Percentiles rank a stretch among this genome's conserved stretches.
phyloP scores from a whole-genome alignment of 192 early-diverging fungal species.

The Allomyces javanicus region DNA sequence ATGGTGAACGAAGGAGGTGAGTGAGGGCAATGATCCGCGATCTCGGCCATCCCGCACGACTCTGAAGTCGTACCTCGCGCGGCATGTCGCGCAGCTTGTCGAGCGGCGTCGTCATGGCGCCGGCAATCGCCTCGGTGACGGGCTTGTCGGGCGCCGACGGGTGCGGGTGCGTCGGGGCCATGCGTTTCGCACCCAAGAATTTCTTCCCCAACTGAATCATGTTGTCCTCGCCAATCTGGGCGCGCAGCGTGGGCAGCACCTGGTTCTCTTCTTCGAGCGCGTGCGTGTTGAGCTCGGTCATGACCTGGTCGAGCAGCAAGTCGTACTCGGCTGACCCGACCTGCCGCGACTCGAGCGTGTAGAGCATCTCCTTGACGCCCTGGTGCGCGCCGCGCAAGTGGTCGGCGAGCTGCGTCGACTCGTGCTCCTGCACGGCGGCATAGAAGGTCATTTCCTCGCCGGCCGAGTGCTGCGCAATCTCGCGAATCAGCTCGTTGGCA shows the following conservation, averaged over 20 bases:
- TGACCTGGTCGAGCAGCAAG: constrained; percentile 3
- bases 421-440: constrained; percentile 4
- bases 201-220: neutral
- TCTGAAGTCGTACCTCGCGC: too few relatives aligned
- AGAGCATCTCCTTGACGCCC: constrained; percentile 5
- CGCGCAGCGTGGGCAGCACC: constrained; percentile 5
- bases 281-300: constrained; percentile 6
- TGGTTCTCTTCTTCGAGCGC: constrained; percentile 6
- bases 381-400: constrained; percentile 6
- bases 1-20: too few relatives aligned
- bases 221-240: neutral
- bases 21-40: too few relatives aligned
- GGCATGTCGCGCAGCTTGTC: constrained; percentile 8
- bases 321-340: constrained; percentile 3
- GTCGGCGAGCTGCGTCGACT: constrained; percentile 5
- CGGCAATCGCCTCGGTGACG: constrained; percentile 7
- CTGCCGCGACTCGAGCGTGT: constrained; percentile 2
- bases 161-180: constrained; percentile 9
- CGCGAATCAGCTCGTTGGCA: constrained; percentile 9
- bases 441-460: constrained; percentile 9
- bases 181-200: constrained; percentile 1
- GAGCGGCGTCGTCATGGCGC: constrained; percentile 6
- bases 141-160: constrained; percentile 11
- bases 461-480: constrained; percentile 7
- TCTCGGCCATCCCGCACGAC: too few relatives aligned